A percentile compares a stretch with the other conserved stretches of the same genome.
phyloP scores from a whole-genome alignment of 306 rosid genomes.

The Quercus mongolica region DNA sequence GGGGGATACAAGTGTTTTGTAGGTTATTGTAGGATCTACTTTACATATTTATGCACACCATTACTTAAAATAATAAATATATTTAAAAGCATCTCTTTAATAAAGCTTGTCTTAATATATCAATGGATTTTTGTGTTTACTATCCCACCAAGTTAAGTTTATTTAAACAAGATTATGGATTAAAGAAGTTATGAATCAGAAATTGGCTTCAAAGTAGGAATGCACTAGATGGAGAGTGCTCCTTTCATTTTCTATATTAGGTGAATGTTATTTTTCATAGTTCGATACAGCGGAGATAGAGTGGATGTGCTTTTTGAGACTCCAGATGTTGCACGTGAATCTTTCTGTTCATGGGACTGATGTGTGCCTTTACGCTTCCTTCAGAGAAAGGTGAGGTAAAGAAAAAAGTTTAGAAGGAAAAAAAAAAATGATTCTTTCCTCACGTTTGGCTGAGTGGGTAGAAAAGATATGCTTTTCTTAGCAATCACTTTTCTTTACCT shows the following conservation, averaged over 20 bases:
- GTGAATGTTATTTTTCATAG: background rate
- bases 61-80: background rate
- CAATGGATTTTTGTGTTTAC: background rate
- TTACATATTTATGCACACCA: background rate
- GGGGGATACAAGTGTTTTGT: background rate
- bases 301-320: background rate
- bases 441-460: conserved; percentile 37
- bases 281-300: background rate
- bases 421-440: conserved; percentile 52
- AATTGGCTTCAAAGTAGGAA: background rate
- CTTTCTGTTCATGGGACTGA: conserved; percentile 3
- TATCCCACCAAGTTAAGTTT: background rate
- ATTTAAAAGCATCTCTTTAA: background rate
- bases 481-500: conserved; percentile 28
- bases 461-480: conserved; percentile 44
- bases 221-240: background rate
- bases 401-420: conserved; percentile 30
- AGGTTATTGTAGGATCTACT: background rate
- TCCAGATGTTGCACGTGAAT: background rate
- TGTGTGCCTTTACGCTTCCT: conserved; percentile 48
- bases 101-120: background rate
- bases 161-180: background rate
- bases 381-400: conserved; percentile 34
- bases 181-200: background rate
- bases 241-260: background rate